Conservation (phyloP, 2,329 filamentous ascomycete species). For the Nakataea oryzae region DNA sequence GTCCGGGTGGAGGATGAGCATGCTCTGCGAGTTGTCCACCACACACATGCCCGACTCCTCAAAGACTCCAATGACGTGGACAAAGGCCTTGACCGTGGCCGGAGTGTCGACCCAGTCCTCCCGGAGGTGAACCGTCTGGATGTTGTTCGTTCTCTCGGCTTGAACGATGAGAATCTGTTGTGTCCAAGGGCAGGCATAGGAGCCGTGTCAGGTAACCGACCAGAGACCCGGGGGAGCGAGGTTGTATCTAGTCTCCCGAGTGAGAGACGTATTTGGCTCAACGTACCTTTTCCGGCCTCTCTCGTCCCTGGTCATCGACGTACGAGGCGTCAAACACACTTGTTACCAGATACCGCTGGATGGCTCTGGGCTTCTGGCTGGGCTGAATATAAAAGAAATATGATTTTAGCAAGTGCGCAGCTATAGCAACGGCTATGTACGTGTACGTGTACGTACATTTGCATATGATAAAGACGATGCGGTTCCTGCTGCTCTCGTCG, state of each 20-base stretch:
- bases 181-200: not conserved
- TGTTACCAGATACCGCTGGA: conserved; percentile 79
- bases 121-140: conserved; percentile 63
- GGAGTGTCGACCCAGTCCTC: conserved; percentile 81
- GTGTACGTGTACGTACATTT: conserved; percentile 40
- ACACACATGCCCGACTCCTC: conserved; percentile 61
- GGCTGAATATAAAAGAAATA: conserved; percentile 47
- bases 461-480: conserved; percentile 17
- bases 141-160: conserved; percentile 58
- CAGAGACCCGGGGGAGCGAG: not conserved
- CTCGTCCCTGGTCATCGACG: conserved; percentile 47
- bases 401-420: conserved; percentile 48
- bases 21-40: conserved; percentile 70
- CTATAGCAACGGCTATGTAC: conserved; percentile 13
- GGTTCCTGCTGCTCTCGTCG: not conserved
- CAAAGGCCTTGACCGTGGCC: conserved; percentile 55
- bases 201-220: not conserved
- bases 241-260: too few species aligned
- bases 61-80: conserved; percentile 80
- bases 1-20: conserved; percentile 88
- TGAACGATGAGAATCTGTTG: conserved; percentile 74
- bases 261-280: not conserved
- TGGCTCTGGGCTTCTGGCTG: conserved; percentile 57
- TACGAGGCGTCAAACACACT: conserved; percentile 63
- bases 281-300: conserved; percentile 61